Base-by-base conservation (phyloP, 164 flowering plant species). In the Piper longum region DNA sequence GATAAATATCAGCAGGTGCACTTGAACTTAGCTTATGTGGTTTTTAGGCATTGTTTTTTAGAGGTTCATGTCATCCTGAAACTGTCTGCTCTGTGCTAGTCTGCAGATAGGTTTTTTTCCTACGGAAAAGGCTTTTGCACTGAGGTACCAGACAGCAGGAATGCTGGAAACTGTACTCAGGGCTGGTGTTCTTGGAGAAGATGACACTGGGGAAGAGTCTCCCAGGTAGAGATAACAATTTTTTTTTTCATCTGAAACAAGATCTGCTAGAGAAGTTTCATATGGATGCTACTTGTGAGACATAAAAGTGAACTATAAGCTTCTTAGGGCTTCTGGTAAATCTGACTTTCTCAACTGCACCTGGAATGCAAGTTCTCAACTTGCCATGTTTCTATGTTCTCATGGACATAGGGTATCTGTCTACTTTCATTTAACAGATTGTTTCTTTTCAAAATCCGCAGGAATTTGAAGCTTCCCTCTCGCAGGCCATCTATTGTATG, bases 1-100 rank as follows among this genome's bases (percentile, higher is more conserved):
- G 98, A 92, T 76, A 89, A 88, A 77, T 89, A 89, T 76, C 98
- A 89, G 69, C 96, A 92, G 90, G 98, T 92, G 78, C 78, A 64
- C 70, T 62, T 54, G 44, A 57, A 48, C 14, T 36, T 57, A 11
- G 0, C 60, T 68, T 18, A 41, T 39, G 45, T 17, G 3, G 19
- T 17, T 62, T 14, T 16, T 4, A 7, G 63, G 44, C 14, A 9
- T 56, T 56, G 14, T 56, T 48, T 12, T 44, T 12, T 4, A 2
- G 3, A 42, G 13, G 14, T 19, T 60, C 69, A 58, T 65, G 63
- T 73, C 48, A 66, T 56, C 66, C 68, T 69, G 76, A 67, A 81
- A 66, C 66, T 65, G 72, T 65, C 62, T 73, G 62, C 64, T 69
- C 68, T 62, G 76, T 61, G 70, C 79, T 84, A 84, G 91, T 74